A percentile compares a stretch with the other conserved stretches of the same genome.
These are phyloP conservation scores for Cordyceps fumosorosea DNA, from an alignment of 2,329 filamentous ascomycete species.

Conservation along the genomic window DNA sequence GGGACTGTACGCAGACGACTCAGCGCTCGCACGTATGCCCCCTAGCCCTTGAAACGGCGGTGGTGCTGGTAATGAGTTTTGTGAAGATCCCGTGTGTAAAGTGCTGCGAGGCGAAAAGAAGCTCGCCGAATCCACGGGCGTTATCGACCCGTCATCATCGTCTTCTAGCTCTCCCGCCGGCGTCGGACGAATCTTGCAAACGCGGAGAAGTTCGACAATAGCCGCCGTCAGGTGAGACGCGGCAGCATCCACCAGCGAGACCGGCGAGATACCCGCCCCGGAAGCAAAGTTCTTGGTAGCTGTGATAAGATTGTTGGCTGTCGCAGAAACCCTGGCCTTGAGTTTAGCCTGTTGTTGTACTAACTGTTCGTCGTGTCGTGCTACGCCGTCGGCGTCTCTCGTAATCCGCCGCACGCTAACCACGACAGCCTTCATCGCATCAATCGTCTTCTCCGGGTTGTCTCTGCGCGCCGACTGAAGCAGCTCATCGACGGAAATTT, in stretches of 20 bases:
- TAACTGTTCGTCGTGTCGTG: constrained; percentile 45
- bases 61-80: constrained; percentile 41
- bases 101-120: constrained; percentile 58
- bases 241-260: constrained; percentile 89
- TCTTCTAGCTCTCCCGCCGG: constrained; percentile 70
- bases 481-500: constrained; percentile 88
- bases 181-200: constrained; percentile 76
- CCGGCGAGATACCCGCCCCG: constrained; percentile 77
- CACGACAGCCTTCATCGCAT: constrained; percentile 82
- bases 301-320: constrained; percentile 92
- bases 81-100: constrained; percentile 24
- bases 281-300: constrained; percentile 86
- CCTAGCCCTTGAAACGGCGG: constrained; percentile 53
- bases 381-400: constrained; percentile 63
- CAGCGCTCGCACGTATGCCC: constrained; percentile 52
- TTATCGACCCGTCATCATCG: constrained; percentile 61
- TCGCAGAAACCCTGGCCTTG: constrained; percentile 78
- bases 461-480: constrained; percentile 68
- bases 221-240: constrained; percentile 83
- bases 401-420: constrained; percentile 77
- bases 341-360: constrained; percentile 59
- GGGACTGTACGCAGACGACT: constrained; percentile 70
- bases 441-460: constrained; percentile 68
- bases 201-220: constrained; percentile 76
- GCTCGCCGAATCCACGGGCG: constrained; percentile 59